phyloP scores from a whole-genome alignment of 805 yeast genomes.

The Priceomyces carsonii region DNA sequence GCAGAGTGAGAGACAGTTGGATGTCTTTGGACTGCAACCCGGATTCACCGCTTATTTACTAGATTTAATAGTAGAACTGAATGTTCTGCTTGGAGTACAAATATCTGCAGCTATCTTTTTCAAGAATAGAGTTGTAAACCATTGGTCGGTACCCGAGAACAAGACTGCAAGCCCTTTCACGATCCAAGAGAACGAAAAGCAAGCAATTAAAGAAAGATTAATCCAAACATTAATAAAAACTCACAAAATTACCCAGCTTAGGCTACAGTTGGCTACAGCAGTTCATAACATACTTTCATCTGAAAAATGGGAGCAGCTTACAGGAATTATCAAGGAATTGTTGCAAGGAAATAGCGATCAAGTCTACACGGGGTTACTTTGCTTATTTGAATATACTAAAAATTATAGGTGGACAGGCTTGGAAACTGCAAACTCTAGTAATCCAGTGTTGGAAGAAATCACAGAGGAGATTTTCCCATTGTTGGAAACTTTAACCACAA shows the following conservation, averaged over 20 bases:
- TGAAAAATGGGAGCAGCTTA: slow-evolving; percentile 47
- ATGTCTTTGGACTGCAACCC: slow-evolving; percentile 51
- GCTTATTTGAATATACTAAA: slow-evolving; percentile 41
- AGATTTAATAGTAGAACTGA: slow-evolving; percentile 47
- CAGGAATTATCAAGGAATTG: slow-evolving; percentile 39
- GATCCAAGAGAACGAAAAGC: slow-evolving; percentile 36
- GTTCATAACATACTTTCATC: slow-evolving; percentile 52
- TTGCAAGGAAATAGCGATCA: slow-evolving; percentile 32
- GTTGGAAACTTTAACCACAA: slow-evolving; percentile 31
- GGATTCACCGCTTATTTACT: slow-evolving; percentile 60
- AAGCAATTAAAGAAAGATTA: slow-evolving; percentile 43
- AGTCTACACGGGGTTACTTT: slow-evolving; percentile 40
- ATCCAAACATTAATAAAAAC: slow-evolving; percentile 42
- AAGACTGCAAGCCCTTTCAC: slow-evolving; percentile 19
- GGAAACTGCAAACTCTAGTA: slow-evolving; percentile 39
- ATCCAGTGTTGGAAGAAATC: slow-evolving; percentile 42
- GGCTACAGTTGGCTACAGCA: slow-evolving; percentile 59
- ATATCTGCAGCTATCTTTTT: slow-evolving; percentile 45
- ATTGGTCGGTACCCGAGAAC: slow-evolving; percentile 40
- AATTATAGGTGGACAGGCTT: slow-evolving; percentile 45
- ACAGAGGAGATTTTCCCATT: slow-evolving; percentile 36
- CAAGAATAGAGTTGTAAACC: slow-evolving; percentile 39
- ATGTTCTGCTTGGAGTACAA: slow-evolving; percentile 37
- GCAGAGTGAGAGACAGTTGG: slow-evolving; percentile 53
- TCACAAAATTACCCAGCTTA: slow-evolving; percentile 36